A percentile compares a stretch with the other conserved stretches of the same genome.
phyloP scores from a whole-genome alignment of 768 basidiomycete genomes.

The Strobilomyces dryophilus region DNA sequence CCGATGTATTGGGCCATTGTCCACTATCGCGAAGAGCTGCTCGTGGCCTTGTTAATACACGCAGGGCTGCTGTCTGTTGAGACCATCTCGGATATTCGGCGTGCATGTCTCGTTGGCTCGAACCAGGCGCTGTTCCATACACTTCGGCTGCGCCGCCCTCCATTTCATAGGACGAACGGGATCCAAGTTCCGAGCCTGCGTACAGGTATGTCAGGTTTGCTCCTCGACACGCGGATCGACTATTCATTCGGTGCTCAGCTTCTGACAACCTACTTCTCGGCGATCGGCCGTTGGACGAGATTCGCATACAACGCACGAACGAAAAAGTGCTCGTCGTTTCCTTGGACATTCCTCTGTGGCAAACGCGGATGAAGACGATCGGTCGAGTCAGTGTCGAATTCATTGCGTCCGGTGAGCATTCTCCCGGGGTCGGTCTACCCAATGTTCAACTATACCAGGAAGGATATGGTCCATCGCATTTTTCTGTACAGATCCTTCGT shows the following conservation, averaged over 20 bases:
- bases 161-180: slow-evolving; percentile 22
- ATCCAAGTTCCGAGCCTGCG: slow-evolving; percentile 12
- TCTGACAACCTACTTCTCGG: slow-evolving; percentile 45
- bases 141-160: slow-evolving; percentile 19
- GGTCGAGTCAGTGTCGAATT: slow-evolving; percentile 60
- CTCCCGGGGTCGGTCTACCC: background rate
- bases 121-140: slow-evolving; percentile 29
- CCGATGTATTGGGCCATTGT: slow-evolving; percentile 31
- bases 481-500: slow-evolving; percentile 11
- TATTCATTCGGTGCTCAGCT: slow-evolving; percentile 6
- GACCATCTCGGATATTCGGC: slow-evolving; percentile 59
- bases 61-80: slow-evolving; percentile 38
- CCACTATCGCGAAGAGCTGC: slow-evolving; percentile 35
- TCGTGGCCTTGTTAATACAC: slow-evolving; percentile 51
- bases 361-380: slow-evolving; percentile 64
- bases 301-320: slow-evolving; percentile 46
- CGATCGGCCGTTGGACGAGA: slow-evolving; percentile 45
- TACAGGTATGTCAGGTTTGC: slow-evolving; percentile 22
- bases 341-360: slow-evolving; percentile 55
- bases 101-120: slow-evolving; percentile 50
- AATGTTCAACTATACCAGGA: slow-evolving; percentile 4
- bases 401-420: slow-evolving; percentile 40
- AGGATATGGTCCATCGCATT: slow-evolving; percentile 26
- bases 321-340: slow-evolving; percentile 47
- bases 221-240: background rate